Conservation (phyloP, 805 yeast genomes). For the Candida germanica region DNA sequence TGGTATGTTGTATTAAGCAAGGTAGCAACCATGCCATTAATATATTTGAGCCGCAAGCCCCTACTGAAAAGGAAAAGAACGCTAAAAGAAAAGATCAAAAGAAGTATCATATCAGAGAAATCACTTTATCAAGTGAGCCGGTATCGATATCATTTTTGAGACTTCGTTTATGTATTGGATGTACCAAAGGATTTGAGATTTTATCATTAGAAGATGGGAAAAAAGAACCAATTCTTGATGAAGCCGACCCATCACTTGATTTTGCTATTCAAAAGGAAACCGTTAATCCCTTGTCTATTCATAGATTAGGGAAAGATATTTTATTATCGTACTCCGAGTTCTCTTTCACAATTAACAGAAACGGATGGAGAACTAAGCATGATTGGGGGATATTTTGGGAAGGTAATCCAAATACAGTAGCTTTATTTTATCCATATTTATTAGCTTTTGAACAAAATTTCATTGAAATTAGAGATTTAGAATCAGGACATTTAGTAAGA, state of each 20-base stretch:
- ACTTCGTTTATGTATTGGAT: slow-evolving; percentile 88
- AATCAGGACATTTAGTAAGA: slow-evolving; percentile 77
- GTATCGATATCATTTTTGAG: slow-evolving; percentile 87
- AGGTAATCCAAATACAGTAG: slow-evolving; percentile 89
- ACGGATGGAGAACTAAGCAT: slow-evolving; percentile 94
- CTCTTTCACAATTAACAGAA: slow-evolving; percentile 88
- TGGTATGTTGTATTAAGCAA: slow-evolving; percentile 85
- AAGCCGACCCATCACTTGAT: slow-evolving; percentile 97
- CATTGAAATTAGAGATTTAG: slow-evolving; percentile 90
- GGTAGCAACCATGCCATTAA: slow-evolving; percentile 77
- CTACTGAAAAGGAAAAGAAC: slow-evolving; percentile 56
- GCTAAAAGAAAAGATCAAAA: slow-evolving; percentile 48
- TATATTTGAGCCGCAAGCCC: slow-evolving; percentile 87
- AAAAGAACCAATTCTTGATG: slow-evolving; percentile 87
- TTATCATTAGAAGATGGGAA: slow-evolving; percentile 80
- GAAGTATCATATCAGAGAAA: slow-evolving; percentile 68
- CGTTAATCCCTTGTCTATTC: slow-evolving; percentile 86
- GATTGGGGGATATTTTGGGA: slow-evolving; percentile 97
- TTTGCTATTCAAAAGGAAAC: slow-evolving; percentile 79
- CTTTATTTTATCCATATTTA: slow-evolving; percentile 90
- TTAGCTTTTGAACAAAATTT: slow-evolving; percentile 87
- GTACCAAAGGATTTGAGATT: slow-evolving; percentile 94
- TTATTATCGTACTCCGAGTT: slow-evolving; percentile 87
- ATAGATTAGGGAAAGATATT: slow-evolving; percentile 85
- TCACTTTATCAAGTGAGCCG: slow-evolving; percentile 83